Conservation (phyloP, 139 green algal genomes). For the Trebouxia sp. region DNA sequence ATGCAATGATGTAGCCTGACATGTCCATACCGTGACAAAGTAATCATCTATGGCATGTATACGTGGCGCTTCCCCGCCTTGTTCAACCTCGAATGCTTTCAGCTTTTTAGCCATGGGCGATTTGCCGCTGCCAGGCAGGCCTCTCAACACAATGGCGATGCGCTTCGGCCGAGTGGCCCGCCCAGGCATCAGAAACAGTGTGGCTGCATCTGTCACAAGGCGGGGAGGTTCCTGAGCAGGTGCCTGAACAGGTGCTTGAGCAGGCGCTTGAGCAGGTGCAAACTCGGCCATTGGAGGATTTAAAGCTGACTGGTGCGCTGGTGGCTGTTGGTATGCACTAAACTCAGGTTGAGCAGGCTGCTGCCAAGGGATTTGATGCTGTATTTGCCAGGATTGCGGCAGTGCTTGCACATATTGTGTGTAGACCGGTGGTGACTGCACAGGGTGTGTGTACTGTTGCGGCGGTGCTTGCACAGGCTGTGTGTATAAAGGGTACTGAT, state of each 20-base stretch:
- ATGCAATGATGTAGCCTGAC: neutral
- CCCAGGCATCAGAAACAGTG: slow-evolving; percentile 34
- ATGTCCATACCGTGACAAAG: slow-evolving; percentile 67
- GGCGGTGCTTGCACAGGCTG: neutral
- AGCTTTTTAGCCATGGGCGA: slow-evolving; percentile 63
- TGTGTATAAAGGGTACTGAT: neutral
- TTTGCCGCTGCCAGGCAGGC: slow-evolving; percentile 83
- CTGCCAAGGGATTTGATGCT: neutral
- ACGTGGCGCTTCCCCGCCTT: slow-evolving; percentile 58
- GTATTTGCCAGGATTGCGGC: neutral
- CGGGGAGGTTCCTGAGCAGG: neutral
- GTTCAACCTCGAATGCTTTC: slow-evolving; percentile 67
- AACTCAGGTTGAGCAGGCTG: no score
- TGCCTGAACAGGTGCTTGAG: neutral
- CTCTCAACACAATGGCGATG: slow-evolving; percentile 69
- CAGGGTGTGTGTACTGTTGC: neutral
- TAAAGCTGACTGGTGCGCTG: neutral
- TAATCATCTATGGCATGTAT: slow-evolving; percentile 86
- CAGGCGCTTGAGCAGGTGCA: neutral
- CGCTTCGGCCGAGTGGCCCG: slow-evolving; percentile 49
- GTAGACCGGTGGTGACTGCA: neutral
- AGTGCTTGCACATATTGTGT: neutral
- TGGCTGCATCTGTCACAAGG: slow-evolving; percentile 1
- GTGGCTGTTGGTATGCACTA: neutral
- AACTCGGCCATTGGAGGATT: neutral